Percentiles rank a stretch among this genome's conserved stretches.
phyloP scores from a whole-genome alignment of 371 early-diverging fungal genomes.

The Mucor piriformis region DNA sequence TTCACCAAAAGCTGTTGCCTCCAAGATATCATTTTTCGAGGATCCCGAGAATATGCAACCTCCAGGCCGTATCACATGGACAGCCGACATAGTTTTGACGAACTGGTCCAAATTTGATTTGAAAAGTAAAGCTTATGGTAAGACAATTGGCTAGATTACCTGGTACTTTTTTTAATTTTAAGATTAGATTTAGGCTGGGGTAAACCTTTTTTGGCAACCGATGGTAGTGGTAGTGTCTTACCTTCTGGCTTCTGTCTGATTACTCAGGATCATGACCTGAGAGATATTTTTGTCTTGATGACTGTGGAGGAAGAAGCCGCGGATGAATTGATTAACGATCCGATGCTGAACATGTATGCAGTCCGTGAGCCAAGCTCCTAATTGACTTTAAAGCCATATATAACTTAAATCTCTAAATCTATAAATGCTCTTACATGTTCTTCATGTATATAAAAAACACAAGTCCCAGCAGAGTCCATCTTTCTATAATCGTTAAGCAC shows the following conservation, averaged over 20 bases:
- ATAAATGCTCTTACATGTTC: too few relatives aligned
- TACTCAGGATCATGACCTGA: conserved; percentile 33
- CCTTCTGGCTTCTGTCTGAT: conserved; percentile 46
- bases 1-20: conserved; percentile 37
- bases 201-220: conserved; percentile 36
- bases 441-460: too few relatives aligned
- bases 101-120: conserved; percentile 53
- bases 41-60: conserved; percentile 7
- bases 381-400: too few relatives aligned
- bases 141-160: too few relatives aligned
- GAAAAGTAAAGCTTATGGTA: conserved; percentile 23
- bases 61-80: conserved; percentile 29
- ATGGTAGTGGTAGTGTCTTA: conserved; percentile 25
- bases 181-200: conserved; percentile 47
- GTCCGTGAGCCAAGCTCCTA: not conserved
- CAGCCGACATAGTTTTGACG: conserved; percentile 43
- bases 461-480: too few relatives aligned
- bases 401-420: too few relatives aligned
- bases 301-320: conserved; percentile 39
- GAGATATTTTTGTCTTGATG: conserved; percentile 30
- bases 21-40: conserved; percentile 43
- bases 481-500: too few relatives aligned
- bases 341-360: conserved; percentile 43
- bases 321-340: conserved; percentile 30
- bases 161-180: not conserved